Conservation (phyloP, 805 yeast genomes). For the Zygosaccharomyces pseudorouxii region DNA sequence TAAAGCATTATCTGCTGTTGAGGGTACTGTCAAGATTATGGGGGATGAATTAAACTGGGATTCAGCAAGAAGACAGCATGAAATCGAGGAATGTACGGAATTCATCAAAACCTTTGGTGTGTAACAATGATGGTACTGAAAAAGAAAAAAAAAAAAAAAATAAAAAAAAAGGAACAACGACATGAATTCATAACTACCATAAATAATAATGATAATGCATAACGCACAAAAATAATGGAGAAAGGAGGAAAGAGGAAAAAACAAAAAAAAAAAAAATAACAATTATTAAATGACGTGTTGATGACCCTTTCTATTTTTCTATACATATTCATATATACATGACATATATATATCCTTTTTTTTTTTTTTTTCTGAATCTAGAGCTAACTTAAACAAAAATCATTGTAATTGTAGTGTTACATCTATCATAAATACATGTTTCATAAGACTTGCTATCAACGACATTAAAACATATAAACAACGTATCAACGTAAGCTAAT, state of each 20-base stretch:
- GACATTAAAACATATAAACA: neutral
- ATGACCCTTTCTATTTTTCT: neutral
- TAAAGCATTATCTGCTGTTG: constrained; percentile 75
- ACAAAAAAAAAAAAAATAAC: neutral
- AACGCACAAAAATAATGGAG: neutral
- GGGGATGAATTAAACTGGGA: constrained; percentile 75
- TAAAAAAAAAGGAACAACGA: neutral
- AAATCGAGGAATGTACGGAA: constrained; percentile 44
- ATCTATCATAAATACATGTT: neutral
- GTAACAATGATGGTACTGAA: constrained; percentile 10
- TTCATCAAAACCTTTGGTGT: constrained; percentile 63
- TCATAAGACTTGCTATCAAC: neutral
- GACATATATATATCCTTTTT: neutral
- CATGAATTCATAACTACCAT: neutral
- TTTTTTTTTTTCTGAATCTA: neutral
- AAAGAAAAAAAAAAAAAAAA: neutral
- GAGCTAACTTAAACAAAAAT: no score
- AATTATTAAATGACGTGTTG: no score
- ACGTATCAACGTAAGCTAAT: neutral
- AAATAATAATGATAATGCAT: neutral
- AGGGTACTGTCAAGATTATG: constrained; percentile 82
- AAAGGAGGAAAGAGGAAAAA: neutral
- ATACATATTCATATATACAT: neutral
- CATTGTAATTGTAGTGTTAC: no score
- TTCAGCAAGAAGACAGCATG: constrained; percentile 51